These are phyloP conservation scores for Marchantia paleacea DNA, from an alignment of 225 moss, liverwort and hornwort genomes.

Conservation along the genomic window DNA sequence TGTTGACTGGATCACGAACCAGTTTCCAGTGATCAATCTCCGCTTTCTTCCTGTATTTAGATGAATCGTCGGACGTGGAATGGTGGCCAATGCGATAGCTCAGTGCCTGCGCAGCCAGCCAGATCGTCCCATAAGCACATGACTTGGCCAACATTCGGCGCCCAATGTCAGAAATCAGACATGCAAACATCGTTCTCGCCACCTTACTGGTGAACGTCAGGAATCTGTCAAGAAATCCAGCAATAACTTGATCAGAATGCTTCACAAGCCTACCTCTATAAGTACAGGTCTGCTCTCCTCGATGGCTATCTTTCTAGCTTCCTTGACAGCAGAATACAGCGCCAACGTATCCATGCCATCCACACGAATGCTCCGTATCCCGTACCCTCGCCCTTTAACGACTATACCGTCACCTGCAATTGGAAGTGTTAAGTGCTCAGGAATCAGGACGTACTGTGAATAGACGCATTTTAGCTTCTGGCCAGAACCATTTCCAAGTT, in stretches of 20 bases:
- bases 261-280: conserved; percentile 57
- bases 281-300: conserved; percentile 77
- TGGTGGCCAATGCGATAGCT: conserved; percentile 92
- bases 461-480: background rate
- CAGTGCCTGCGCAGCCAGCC: conserved; percentile 52
- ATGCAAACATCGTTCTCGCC: background rate
- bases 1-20: conserved; percentile 77
- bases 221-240: too few species aligned
- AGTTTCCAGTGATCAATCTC: conserved; percentile 93
- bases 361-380: conserved; percentile 84
- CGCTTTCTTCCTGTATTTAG: conserved; percentile 78
- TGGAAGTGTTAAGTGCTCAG: background rate
- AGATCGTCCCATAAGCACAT: background rate
- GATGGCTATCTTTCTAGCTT: conserved; percentile 80
- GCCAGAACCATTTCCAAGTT: background rate
- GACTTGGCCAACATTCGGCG: too few species aligned
- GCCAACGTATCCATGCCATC: conserved; percentile 95
- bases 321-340: conserved; percentile 70
- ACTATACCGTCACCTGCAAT: conserved; percentile 88
- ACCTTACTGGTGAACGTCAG: background rate
- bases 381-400: conserved; percentile 82
- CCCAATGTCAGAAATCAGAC: background rate
- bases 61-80: conserved; percentile 98
- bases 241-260: too few species aligned
- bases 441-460: background rate